phyloP scores from a whole-genome alignment of 2,329 filamentous ascomycete species.

The Fusarium sp. region DNA sequence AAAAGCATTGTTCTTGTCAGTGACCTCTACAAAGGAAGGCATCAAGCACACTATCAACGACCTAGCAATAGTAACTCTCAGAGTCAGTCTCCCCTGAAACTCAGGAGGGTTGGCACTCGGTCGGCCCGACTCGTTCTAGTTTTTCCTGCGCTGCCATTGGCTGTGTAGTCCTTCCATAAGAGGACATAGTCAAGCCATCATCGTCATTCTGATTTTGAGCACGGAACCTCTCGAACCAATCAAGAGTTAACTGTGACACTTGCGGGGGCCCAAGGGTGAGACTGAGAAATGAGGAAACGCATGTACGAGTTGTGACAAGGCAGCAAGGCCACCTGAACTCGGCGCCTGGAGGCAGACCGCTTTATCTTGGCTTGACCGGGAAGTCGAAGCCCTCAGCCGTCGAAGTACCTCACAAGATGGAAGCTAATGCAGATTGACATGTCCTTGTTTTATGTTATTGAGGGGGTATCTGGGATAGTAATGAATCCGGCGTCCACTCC shows the following conservation, averaged over 20 bases:
- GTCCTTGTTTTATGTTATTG: background rate
- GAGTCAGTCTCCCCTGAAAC: background rate
- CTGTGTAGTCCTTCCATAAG: background rate
- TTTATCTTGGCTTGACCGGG: background rate
- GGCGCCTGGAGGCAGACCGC: background rate
- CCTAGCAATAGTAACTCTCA: background rate
- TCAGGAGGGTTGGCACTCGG: background rate
- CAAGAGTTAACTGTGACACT: background rate
- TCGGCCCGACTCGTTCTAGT: background rate
- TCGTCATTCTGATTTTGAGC: background rate
- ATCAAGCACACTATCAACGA: background rate
- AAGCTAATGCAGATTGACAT: background rate
- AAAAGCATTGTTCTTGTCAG: background rate
- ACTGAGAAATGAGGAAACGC: background rate
- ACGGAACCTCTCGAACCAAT: background rate
- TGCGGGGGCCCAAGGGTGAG: background rate
- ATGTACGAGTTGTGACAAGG: background rate
- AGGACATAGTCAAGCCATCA: background rate
- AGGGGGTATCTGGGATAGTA: slow-evolving; percentile 27
- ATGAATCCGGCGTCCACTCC: slow-evolving; percentile 15
- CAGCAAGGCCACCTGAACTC: background rate
- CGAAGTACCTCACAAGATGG: background rate
- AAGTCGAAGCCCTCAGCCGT: background rate
- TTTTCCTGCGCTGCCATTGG: background rate
- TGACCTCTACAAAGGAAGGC: background rate